Evolutionary conservation across 2,329 filamentous ascomycete genomes (phyloP).

Genomic region (Onygena corvina): DNA sequence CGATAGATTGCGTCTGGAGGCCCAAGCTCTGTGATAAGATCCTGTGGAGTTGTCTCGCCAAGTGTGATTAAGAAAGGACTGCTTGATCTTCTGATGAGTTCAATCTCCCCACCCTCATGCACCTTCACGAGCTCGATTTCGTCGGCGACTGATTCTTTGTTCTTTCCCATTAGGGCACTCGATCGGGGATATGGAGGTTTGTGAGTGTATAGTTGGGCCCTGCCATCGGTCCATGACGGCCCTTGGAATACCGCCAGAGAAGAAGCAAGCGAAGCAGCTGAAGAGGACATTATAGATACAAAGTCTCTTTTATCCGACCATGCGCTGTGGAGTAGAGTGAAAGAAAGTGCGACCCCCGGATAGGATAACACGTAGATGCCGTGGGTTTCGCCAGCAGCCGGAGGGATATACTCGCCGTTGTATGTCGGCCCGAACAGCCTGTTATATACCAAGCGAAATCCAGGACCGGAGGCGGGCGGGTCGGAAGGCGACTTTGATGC

Average conservation of each 20-base stretch:
- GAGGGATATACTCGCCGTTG: constrained; percentile 76
- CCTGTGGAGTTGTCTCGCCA: constrained; percentile 81
- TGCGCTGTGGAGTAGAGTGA: constrained; percentile 59
- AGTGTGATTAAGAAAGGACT: constrained; percentile 59
- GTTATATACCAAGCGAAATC: constrained; percentile 82
- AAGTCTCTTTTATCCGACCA: constrained; percentile 69
- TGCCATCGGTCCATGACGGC: constrained; percentile 76
- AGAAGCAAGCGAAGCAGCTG: constrained; percentile 60
- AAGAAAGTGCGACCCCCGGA: constrained; percentile 86
- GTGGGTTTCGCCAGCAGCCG: constrained; percentile 41
- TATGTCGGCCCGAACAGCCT: constrained; percentile 88
- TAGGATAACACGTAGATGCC: constrained; percentile 88
- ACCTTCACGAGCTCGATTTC: constrained; percentile 74
- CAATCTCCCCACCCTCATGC: constrained; percentile 64
- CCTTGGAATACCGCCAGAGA: constrained; percentile 89
- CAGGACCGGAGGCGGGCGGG: constrained; percentile 45
- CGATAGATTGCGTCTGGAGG: constrained; percentile 89
- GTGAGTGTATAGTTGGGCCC: constrained; percentile 64
- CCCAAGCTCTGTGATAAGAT: constrained; percentile 78
- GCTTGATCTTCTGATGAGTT: constrained; percentile 60
- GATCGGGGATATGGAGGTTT: constrained; percentile 62
- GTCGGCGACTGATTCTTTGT: constrained; percentile 69
- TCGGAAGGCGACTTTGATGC: constrained; percentile 26
- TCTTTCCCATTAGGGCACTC: constrained; percentile 54
- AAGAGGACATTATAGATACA: constrained; percentile 70